Percentiles rank a stretch among this genome's conserved stretches.
Evolutionary conservation across 768 basidiomycete species (phyloP).

Genomic region (Serendipita indica): DNA sequence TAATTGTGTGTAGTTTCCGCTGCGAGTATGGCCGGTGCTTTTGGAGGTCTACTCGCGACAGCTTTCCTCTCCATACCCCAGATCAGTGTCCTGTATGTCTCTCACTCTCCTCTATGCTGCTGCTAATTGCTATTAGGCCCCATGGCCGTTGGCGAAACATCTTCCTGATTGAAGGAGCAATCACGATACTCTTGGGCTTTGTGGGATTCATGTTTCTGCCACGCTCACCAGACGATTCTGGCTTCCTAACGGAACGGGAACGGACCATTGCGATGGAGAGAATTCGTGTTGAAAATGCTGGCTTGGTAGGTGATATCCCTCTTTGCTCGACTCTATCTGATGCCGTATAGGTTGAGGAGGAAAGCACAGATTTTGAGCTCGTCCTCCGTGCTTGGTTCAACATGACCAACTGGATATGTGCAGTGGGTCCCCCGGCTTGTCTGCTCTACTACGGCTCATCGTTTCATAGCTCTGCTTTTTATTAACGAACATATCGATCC

Average conservation of each 20-base stretch:
- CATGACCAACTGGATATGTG: slow-evolving; percentile 15
- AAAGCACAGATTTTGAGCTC: slow-evolving; percentile 21
- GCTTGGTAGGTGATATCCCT: slow-evolving; percentile 15
- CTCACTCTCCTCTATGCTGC: background rate
- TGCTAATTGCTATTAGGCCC: slow-evolving; percentile 19
- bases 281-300: slow-evolving; percentile 24
- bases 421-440: background rate
- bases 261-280: slow-evolving; percentile 24
- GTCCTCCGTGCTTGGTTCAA: slow-evolving; percentile 23
- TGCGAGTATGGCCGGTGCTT: slow-evolving; percentile 23
- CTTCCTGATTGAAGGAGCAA: slow-evolving; percentile 31
- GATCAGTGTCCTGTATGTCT: background rate
- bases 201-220: slow-evolving; percentile 26
- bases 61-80: slow-evolving; percentile 21
- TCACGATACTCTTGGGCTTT: slow-evolving; percentile 26
- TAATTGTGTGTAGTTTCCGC: slow-evolving; percentile 22
- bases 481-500: slow-evolving; percentile 21
- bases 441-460: background rate
- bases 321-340: background rate
- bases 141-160: slow-evolving; percentile 29
- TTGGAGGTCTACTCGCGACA: slow-evolving; percentile 28
- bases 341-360: slow-evolving; percentile 13
- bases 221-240: slow-evolving; percentile 24
- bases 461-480: slow-evolving; percentile 17
- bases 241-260: slow-evolving; percentile 24